Base-by-base conservation (phyloP, 306 rosid species). In the Lablab purpureus region DNA sequence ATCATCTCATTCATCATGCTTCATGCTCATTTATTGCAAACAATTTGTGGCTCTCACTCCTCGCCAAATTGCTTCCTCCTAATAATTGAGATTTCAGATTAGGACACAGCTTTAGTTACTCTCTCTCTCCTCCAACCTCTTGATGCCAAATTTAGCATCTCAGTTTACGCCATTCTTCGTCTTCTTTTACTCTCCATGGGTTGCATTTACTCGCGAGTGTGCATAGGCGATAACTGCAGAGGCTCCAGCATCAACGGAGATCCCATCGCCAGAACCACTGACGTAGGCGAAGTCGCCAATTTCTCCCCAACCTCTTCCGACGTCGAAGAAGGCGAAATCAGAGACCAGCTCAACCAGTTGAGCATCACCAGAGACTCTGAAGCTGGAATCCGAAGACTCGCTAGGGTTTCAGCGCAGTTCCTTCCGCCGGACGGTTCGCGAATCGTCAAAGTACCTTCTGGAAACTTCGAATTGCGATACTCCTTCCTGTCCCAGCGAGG, bases 391-490 rank as follows among this genome's bases (percentile, higher is more conserved):
- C 81, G 92, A 12, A 84, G 98, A 82, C 90, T 96, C 5, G 87
- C 96, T 34, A 87, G 99, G 97, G 97, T 95, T 86, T 96, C 99
- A 0, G 77, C 96, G 0, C 99, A 96, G 89, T 96, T 96, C 43
- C 84, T 96, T 30, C 98, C 99, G 4, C 93, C 98, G 1, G 97
- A 93, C 45, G 99, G 99, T 59, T 96, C 93, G 0, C 77, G 93
- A 75, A 79, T 86, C 2, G 91, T 89, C 1, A 89, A 87, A 32
- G 75, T 96, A 17, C 91, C 96, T 50, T 88, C 93, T 0, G 87
- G 64, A 0, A 83, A 87, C 72, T 96, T 81, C 34, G 96, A 96
- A 67, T 75, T 96, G 37, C 81, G 87, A 2, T 96, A 91, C 67
- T 93, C 98, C 2, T 96, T 84, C 45, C 62, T 96, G 49, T 96